These are phyloP conservation scores for Erodium maritimum DNA, from an alignment of 345 rosid genomes.

Conservation along the genomic window DNA sequence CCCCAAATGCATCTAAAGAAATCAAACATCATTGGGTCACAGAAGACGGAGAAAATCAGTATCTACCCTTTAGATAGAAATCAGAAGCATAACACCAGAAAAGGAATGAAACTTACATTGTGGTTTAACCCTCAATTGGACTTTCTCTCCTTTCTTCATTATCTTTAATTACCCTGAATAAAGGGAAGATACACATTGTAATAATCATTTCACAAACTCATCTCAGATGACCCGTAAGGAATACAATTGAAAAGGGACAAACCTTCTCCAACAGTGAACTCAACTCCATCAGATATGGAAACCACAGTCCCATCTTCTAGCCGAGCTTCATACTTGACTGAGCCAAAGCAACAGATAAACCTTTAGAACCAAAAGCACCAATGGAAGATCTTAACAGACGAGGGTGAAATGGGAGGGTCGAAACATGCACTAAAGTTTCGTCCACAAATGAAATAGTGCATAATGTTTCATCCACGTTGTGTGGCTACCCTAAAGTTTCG, in stretches of 20 bases:
- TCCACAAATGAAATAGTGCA: too few relatives aligned
- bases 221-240: not conserved
- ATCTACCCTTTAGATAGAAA: not conserved
- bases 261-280: constrained; percentile 16
- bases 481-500: too few relatives aligned
- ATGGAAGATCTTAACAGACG: not conserved
- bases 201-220: not conserved
- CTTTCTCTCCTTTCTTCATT: constrained; percentile 17
- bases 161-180: constrained; percentile 12
- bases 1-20: constrained; percentile 14
- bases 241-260: not conserved
- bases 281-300: constrained; percentile 12
- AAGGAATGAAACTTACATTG: constrained; percentile 3
- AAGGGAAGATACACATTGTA: not conserved
- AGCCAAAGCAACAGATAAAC: not conserved
- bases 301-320: constrained; percentile 9
- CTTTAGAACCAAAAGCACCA: not conserved
- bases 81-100: not conserved
- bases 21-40: not conserved
- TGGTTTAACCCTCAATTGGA: constrained; percentile 10
- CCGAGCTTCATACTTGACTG: constrained; percentile 12
- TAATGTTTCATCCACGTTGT: too few relatives aligned
- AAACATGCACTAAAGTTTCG: too few relatives aligned
- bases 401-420: not conserved
- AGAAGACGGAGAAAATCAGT: not conserved